Evolutionary conservation across 2,329 filamentous ascomycete species (phyloP).

Genomic region (Hyphodiscus sp.): DNA sequence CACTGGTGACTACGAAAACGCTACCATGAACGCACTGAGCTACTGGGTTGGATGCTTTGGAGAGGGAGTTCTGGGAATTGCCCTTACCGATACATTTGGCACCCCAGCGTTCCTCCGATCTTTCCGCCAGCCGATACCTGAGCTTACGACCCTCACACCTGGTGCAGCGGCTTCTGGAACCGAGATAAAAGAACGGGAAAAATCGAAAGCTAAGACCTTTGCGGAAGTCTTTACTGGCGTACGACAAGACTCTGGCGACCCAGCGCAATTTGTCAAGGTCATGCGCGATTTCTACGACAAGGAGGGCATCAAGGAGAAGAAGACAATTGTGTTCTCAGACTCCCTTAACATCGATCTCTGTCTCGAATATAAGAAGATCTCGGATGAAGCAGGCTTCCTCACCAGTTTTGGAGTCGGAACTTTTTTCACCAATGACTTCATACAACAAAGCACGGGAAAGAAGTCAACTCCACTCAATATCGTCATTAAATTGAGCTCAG

Average conservation of each 20-base stretch:
- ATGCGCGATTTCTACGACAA: conserved; percentile 41
- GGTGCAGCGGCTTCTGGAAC: conserved; percentile 21
- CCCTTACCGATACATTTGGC: conserved; percentile 93
- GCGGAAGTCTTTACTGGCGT: conserved; percentile 62
- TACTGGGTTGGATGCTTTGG: conserved; percentile 94
- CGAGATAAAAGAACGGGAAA: conserved; percentile 21
- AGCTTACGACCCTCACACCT: conserved; percentile 28
- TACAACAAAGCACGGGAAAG: conserved; percentile 60
- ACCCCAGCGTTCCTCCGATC: conserved; percentile 81
- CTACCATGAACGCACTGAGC: conserved; percentile 75
- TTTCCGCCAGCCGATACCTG: conserved; percentile 63
- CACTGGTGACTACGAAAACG: conserved; percentile 73
- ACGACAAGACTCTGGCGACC: conserved; percentile 67
- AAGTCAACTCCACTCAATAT: conserved; percentile 94
- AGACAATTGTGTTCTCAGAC: conserved; percentile 92
- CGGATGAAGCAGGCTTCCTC: conserved; percentile 73
- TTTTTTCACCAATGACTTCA: conserved; percentile 92
- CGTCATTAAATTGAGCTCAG: conserved; percentile 92
- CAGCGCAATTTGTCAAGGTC: conserved; percentile 56
- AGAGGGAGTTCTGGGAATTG: conserved; percentile 74
- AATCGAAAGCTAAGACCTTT: conserved; percentile 44
- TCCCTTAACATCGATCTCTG: conserved; percentile 88
- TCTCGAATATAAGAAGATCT: conserved; percentile 79
- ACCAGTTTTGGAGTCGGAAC: conserved; percentile 93
- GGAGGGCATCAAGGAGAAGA: conserved; percentile 66